phyloP scores from a whole-genome alignment of 495 filamentous ascomycete species.

The Bacidia gigantensis region DNA sequence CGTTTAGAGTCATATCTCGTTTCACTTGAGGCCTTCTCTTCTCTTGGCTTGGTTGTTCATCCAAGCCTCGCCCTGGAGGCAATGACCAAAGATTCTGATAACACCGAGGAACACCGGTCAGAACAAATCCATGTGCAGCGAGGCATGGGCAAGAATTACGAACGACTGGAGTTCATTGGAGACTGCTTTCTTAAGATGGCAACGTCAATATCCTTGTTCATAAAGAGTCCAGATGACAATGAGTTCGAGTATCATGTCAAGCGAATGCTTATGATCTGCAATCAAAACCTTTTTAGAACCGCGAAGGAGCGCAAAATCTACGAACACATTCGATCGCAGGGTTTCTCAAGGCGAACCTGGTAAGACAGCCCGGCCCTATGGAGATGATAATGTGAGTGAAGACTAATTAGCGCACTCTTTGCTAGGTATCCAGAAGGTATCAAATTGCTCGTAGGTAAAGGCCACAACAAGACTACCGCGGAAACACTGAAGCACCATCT shows the following conservation, averaged over 20 bases:
- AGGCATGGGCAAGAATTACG: slow-evolving; percentile 96
- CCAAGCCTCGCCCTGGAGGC: slow-evolving; percentile 72
- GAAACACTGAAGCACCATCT: slow-evolving; percentile 49
- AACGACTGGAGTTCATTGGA: slow-evolving; percentile 85
- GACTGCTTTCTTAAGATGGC: slow-evolving; percentile 95
- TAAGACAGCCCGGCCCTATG: too few relatives aligned
- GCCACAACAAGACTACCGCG: slow-evolving; percentile 37
- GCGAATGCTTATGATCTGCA: slow-evolving; percentile 86
- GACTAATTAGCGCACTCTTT: background rate
- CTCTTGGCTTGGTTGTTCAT: slow-evolving; percentile 44
- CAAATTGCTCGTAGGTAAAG: slow-evolving; percentile 46
- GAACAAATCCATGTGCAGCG: slow-evolving; percentile 61
- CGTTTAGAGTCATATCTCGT: slow-evolving; percentile 73
- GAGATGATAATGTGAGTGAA: too few relatives aligned
- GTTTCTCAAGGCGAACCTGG: slow-evolving; percentile 48
- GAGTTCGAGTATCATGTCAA: slow-evolving; percentile 84
- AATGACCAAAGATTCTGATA: slow-evolving; percentile 89
- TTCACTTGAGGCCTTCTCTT: slow-evolving; percentile 54
- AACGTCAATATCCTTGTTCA: slow-evolving; percentile 74
- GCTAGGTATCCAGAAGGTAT: slow-evolving; percentile 62
- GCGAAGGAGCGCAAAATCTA: slow-evolving; percentile 55
- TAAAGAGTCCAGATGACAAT: slow-evolving; percentile 57
- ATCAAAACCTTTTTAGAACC: slow-evolving; percentile 70
- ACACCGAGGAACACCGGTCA: slow-evolving; percentile 61
- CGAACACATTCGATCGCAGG: slow-evolving; percentile 66